Conservation (phyloP, 169 alveolate species). For the Theileria annulata region DNA sequence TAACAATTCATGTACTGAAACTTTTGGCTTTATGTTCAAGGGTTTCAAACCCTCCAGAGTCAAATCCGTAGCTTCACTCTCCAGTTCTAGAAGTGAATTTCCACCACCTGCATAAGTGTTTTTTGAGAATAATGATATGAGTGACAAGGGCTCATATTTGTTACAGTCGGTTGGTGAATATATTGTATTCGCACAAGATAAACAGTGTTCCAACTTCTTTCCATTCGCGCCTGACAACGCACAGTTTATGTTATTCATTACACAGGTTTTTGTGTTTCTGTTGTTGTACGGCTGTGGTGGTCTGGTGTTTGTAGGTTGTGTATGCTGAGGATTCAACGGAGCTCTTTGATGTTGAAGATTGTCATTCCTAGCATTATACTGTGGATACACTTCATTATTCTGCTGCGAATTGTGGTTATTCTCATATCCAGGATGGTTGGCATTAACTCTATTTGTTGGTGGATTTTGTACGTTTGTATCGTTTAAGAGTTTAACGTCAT, state of each 20-base stretch:
- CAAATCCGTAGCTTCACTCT: not conserved
- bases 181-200: not conserved
- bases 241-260: slow-evolving; percentile 12
- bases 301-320: not conserved
- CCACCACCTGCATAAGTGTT: not conserved
- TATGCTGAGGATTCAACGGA: not conserved
- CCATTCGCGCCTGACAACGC: slow-evolving; percentile 9
- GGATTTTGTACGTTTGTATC: not conserved
- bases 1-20: slow-evolving; percentile 6
- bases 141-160: slow-evolving; percentile 3
- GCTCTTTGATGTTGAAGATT: not conserved
- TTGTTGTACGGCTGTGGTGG: not conserved
- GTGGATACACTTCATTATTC: not conserved
- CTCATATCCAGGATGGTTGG: not conserved
- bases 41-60: slow-evolving; percentile 4
- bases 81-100: not conserved
- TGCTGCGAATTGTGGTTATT: not conserved
- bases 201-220: not conserved
- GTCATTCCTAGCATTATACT: not conserved
- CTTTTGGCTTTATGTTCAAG: slow-evolving; percentile 3
- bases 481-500: not conserved
- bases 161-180: not conserved
- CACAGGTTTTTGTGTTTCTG: not conserved
- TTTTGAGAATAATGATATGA: not conserved
- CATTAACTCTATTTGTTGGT: not conserved